Percentiles rank a stretch among this genome's conserved stretches.
phyloP scores from a whole-genome alignment of 1,284 basidiomycete genomes.

The Microbotryum silenes-acaulis region DNA sequence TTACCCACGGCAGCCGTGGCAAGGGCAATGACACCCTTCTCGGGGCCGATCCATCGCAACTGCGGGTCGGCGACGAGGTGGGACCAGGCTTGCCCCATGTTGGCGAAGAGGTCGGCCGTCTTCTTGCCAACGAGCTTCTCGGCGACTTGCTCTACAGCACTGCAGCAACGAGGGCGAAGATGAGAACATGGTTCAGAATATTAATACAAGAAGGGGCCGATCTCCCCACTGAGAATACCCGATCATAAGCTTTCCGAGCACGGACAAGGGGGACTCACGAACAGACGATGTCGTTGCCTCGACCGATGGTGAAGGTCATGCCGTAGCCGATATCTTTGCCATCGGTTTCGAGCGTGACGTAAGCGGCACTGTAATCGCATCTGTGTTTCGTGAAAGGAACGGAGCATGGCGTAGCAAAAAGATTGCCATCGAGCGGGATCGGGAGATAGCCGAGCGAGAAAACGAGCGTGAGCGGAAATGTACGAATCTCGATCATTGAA shows the following conservation, averaged over 20 bases:
- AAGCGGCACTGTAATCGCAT: constrained; percentile 91
- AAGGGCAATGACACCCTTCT: constrained; percentile 57
- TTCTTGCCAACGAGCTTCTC: constrained; percentile 75
- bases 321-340: constrained; percentile 56
- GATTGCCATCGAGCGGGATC: too few species aligned
- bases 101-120: constrained; percentile 68
- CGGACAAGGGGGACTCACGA: constrained; percentile 19
- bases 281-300: constrained; percentile 81
- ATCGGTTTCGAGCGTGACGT: constrained; percentile 68
- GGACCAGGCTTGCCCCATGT: constrained; percentile 66
- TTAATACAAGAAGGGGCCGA: not conserved
- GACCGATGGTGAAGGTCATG: constrained; percentile 95
- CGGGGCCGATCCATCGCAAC: constrained; percentile 67
- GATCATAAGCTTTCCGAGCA: too few species aligned
- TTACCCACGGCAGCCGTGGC: constrained; percentile 51
- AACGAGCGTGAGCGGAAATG: too few species aligned
- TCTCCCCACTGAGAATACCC: not conserved
- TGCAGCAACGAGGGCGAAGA: constrained; percentile 53
- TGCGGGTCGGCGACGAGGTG: constrained; percentile 77
- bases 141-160: constrained; percentile 68
- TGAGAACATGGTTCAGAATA: not conserved
- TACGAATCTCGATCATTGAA: too few species aligned
- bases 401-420: too few species aligned
- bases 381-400: too few species aligned
- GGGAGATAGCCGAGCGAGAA: too few species aligned